phyloP scores from a whole-genome alignment of 2,329 filamentous ascomycete species.

The Botrytis sinoallii region DNA sequence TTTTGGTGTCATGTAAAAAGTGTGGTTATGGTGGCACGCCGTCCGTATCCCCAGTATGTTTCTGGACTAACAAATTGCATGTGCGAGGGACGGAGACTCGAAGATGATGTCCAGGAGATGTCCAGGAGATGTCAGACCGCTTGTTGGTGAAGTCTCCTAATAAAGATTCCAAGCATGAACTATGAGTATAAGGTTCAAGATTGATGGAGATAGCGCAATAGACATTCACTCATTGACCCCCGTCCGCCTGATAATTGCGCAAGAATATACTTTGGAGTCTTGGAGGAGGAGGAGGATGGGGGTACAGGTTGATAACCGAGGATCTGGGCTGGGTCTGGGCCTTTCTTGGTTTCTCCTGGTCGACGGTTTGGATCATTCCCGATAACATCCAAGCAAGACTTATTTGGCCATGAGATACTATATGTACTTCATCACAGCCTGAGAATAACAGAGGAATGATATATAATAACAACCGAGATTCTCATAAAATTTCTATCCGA shows the following conservation, averaged over 20 bases:
- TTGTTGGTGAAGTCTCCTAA: neutral
- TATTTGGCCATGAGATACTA: neutral
- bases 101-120: neutral
- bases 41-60: neutral
- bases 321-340: neutral
- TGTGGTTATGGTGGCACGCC: neutral
- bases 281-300: neutral
- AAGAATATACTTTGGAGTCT: neutral
- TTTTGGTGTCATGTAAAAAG: neutral
- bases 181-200: neutral
- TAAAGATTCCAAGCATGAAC: neutral
- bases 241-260: neutral
- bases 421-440: no score
- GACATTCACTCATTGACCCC: neutral
- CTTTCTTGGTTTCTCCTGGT: neutral
- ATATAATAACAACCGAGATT: neutral
- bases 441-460: neutral
- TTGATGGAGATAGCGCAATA: neutral
- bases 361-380: neutral
- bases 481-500: neutral
- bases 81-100: neutral
- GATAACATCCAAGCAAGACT: neutral
- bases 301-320: neutral
- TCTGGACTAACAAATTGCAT: neutral
- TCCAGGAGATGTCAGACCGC: constrained; percentile 4